Conservation (phyloP, 108 stramenopile species). For the Craspedostauros australis region DNA sequence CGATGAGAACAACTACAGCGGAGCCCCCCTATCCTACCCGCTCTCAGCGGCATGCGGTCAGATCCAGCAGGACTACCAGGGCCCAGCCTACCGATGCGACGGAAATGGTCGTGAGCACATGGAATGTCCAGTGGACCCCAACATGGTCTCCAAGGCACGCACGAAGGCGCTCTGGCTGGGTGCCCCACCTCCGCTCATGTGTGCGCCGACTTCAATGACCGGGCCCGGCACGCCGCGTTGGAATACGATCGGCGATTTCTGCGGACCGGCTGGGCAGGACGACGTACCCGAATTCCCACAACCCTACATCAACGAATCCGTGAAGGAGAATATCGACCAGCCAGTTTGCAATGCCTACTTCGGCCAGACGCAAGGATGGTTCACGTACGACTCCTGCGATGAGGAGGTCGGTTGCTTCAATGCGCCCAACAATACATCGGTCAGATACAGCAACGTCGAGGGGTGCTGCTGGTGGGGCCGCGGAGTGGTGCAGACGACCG, state of each 20-base stretch:
- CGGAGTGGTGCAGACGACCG: conserved; percentile 24
- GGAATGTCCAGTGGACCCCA: conserved; percentile 35
- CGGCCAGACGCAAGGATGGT: no score
- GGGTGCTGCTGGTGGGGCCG: conserved; percentile 53
- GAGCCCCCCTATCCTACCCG: conserved; percentile 33
- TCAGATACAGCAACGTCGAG: conserved; percentile 40
- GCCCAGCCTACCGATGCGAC: conserved; percentile 29
- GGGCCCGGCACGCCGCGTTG: no score
- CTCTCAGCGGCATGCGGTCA: conserved; percentile 42
- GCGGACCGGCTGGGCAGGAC: no score
- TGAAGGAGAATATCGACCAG: no score
- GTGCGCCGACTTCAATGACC: conserved; percentile 13
- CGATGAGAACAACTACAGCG: conserved; percentile 44
- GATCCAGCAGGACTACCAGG: conserved; percentile 35
- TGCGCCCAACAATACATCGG: no score
- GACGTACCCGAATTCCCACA: no score
- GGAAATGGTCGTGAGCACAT: conserved; percentile 34
- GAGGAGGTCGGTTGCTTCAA: no score
- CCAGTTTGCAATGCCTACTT: no score
- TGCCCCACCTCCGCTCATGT: conserved; percentile 26
- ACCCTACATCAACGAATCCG: no score
- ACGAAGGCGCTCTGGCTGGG: conserved; percentile 41
- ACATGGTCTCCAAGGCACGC: conserved; percentile 25
- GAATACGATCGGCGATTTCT: no score
- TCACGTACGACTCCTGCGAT: no score